Conservation (phyloP, 2,329 filamentous ascomycete genomes). For the Phyllosticta citribraziliensis region DNA sequence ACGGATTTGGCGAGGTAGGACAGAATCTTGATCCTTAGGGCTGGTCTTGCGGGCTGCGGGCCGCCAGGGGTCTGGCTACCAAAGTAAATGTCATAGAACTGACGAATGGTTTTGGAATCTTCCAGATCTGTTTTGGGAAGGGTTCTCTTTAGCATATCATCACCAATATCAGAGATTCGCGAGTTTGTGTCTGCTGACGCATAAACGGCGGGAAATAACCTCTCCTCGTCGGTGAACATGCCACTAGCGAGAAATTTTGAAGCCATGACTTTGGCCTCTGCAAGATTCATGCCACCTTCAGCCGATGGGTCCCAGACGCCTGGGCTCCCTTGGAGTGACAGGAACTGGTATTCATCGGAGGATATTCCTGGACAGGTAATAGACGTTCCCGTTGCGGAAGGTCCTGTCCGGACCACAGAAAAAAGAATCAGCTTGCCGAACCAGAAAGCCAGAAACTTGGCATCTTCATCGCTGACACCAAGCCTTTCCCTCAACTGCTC, state of each 20-base stretch:
- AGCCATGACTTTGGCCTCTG: conserved; percentile 59
- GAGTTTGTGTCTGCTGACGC: conserved; percentile 76
- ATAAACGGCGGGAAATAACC: conserved; percentile 74
- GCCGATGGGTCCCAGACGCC: conserved; percentile 57
- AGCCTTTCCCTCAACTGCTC: conserved; percentile 54
- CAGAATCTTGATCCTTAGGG: conserved; percentile 70
- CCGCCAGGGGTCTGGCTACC: conserved; percentile 21
- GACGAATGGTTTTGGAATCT: conserved; percentile 49
- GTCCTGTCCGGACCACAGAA: conserved; percentile 27
- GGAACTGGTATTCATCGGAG: conserved; percentile 56
- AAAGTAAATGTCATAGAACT: conserved; percentile 65
- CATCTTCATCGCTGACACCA: conserved; percentile 61
- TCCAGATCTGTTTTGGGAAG: conserved; percentile 61
- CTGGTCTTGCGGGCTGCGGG: conserved; percentile 41
- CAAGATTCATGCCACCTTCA: conserved; percentile 54
- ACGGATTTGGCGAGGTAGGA: conserved; percentile 67
- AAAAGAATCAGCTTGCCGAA: conserved; percentile 70
- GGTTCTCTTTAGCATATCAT: conserved; percentile 78
- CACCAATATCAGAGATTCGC: conserved; percentile 70
- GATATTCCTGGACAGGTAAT: conserved; percentile 52
- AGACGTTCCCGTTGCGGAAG: conserved; percentile 18
- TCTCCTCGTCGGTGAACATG: conserved; percentile 72
- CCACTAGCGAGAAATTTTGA: conserved; percentile 71
- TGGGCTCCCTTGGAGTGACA: conserved; percentile 56
- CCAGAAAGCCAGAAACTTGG: conserved; percentile 62